Conservation (phyloP, 345 rosid genomes). For the Euclidium syriacum region DNA sequence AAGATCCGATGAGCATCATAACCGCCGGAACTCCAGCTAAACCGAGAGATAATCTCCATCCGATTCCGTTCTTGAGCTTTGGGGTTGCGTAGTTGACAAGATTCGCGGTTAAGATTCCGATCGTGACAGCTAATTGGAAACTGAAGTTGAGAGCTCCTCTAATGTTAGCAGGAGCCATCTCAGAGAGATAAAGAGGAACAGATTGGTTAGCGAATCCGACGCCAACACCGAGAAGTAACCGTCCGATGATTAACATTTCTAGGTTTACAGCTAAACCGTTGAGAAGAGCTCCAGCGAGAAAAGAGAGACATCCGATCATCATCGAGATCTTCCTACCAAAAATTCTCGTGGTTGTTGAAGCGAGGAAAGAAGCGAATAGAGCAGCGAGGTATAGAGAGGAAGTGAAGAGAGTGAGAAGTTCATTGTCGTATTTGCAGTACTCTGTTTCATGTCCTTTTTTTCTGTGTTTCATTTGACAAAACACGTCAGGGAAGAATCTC, state of each 20-base stretch:
- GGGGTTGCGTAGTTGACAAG: conserved; percentile 29
- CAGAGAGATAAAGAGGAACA: conserved; percentile 41
- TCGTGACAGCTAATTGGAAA: conserved; percentile 34
- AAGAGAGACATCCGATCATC: conserved; percentile 31
- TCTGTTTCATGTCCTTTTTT: conserved; percentile 18
- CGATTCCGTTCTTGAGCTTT: conserved; percentile 19
- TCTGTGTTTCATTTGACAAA: background rate
- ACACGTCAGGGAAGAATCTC: conserved; percentile 37
- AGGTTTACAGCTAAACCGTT: conserved; percentile 36
- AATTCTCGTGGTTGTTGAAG: conserved; percentile 12
- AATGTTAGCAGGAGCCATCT: conserved; percentile 38
- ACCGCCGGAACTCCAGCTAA: conserved; percentile 35
- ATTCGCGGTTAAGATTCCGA: conserved; percentile 36
- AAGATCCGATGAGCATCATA: conserved; percentile 18
- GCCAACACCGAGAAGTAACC: conserved; percentile 43
- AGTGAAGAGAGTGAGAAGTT: conserved; percentile 38
- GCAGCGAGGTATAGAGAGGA: conserved; percentile 47
- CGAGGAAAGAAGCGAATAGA: conserved; percentile 28
- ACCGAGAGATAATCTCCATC: conserved; percentile 40
- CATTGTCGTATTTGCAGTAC: conserved; percentile 41
- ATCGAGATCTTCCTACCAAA: conserved; percentile 40
- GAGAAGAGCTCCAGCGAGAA: conserved; percentile 37
- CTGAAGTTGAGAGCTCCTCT: conserved; percentile 37
- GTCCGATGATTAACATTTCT: conserved; percentile 42
- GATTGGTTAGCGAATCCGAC: conserved; percentile 46